Percentiles rank a stretch among this genome's conserved stretches.
Evolutionary conservation across 179 eudicot species (phyloP).

Genomic region (Beta macrorhiza): DNA sequence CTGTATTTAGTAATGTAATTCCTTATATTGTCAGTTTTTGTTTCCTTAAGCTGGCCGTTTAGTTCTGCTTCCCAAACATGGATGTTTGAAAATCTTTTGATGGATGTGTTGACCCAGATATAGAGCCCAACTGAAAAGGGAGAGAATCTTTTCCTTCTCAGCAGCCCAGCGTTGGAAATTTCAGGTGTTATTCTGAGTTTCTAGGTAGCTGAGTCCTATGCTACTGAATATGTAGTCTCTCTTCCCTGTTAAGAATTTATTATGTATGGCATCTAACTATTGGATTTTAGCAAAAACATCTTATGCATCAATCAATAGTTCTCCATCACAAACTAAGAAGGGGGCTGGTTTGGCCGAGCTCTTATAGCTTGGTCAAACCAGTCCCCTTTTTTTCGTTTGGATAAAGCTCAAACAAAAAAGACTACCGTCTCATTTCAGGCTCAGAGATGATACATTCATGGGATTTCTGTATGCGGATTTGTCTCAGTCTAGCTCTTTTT

Average conservation of each 20-base stretch:
- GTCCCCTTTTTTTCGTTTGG: slow-evolving; percentile 29
- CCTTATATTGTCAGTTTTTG: neutral
- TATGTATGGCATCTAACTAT: neutral
- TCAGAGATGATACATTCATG: neutral
- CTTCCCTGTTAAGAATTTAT: slow-evolving; percentile 7
- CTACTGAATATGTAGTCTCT: slow-evolving; percentile 15
- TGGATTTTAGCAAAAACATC: slow-evolving; percentile 5
- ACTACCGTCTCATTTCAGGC: no score
- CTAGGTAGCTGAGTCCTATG: slow-evolving; percentile 21
- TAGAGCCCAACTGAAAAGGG: slow-evolving; percentile 13
- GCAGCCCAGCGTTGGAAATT: slow-evolving; percentile 20
- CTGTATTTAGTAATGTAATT: neutral
- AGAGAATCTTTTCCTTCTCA: slow-evolving; percentile 12
- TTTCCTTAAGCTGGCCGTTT: neutral
- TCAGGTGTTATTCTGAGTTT: slow-evolving; percentile 17
- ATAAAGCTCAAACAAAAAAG: neutral
- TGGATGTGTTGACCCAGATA: slow-evolving; percentile 24
- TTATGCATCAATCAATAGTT: neutral
- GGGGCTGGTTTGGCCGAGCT: slow-evolving; percentile 30
- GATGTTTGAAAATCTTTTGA: neutral
- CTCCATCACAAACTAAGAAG: neutral
- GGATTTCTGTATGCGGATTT: neutral
- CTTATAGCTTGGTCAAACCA: slow-evolving; percentile 26
- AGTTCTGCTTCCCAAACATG: neutral
- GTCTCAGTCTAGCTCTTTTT: neutral